phyloP scores from a whole-genome alignment of 176 grass and related monocot species.

The Phoenix roebelenii region DNA sequence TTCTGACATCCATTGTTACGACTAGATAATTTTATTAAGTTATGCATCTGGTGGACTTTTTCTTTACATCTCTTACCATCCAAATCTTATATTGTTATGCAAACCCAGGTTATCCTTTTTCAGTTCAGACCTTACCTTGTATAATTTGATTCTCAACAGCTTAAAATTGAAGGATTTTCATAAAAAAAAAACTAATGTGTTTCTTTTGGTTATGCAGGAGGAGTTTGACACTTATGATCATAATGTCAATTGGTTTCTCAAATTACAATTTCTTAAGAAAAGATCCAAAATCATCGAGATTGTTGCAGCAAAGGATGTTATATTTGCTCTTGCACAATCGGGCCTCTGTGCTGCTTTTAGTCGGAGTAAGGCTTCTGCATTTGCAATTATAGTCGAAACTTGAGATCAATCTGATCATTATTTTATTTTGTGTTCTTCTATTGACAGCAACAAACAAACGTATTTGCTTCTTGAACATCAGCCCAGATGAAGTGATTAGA shows the following conservation, averaged over 20 bases:
- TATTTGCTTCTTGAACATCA: slow-evolving; percentile 86
- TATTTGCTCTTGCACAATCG: slow-evolving; percentile 93
- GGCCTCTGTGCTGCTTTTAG: slow-evolving; percentile 94
- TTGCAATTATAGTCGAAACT: neutral
- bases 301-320: slow-evolving; percentile 92
- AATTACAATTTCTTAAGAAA: slow-evolving; percentile 87
- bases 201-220: slow-evolving; percentile 42
- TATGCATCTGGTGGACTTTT: no score
- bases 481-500: slow-evolving; percentile 96
- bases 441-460: slow-evolving; percentile 81
- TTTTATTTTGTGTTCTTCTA: slow-evolving; percentile 1
- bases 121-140: no score
- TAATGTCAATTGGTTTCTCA: slow-evolving; percentile 76
- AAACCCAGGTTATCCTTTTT: no score
- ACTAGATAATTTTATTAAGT: no score
- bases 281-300: slow-evolving; percentile 97
- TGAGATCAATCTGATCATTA: neutral
- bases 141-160: no score
- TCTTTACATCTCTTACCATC: no score
- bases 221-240: slow-evolving; percentile 94
- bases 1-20: no score
- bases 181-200: neutral
- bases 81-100: no score
- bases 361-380: slow-evolving; percentile 37
- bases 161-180: neutral